Evolutionary conservation across 192 early-diverging fungal species (phyloP).

Genomic region (Bifiguratus adelaidae): DNA sequence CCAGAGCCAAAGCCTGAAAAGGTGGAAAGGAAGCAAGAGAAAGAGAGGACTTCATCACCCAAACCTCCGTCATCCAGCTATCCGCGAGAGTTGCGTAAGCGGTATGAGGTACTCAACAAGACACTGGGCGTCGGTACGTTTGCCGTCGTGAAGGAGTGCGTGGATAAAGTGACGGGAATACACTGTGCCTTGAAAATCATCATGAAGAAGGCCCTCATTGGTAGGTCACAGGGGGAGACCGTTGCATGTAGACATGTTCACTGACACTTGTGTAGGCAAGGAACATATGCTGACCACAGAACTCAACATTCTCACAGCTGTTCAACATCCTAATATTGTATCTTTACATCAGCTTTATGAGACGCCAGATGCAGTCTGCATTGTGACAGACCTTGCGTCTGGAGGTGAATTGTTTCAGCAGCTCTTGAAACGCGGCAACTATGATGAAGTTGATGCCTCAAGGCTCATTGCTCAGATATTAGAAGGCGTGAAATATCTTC

Average conservation of each 20-base stretch:
- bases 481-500: conserved; percentile 80
- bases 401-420: conserved; percentile 88
- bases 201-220: conserved; percentile 41
- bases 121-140: conserved; percentile 38
- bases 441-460: conserved; percentile 75
- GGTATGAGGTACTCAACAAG: conserved; percentile 32
- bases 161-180: conserved; percentile 35
- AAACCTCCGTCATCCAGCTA: no score
- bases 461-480: conserved; percentile 63
- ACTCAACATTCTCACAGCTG: conserved; percentile 54
- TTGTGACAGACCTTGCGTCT: conserved; percentile 62
- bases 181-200: conserved; percentile 72
- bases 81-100: conserved; percentile 10
- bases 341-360: conserved; percentile 64
- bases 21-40: conserved; percentile 23
- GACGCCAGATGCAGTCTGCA: conserved; percentile 58
- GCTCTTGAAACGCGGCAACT: conserved; percentile 60
- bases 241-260: neutral
- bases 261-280: conserved; percentile 29
- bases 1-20: no score
- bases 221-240: conserved; percentile 14
- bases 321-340: conserved; percentile 82
- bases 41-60: conserved; percentile 3
- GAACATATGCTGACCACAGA: conserved; percentile 54
- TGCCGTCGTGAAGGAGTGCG: conserved; percentile 58